Evolutionary conservation across 148 eudicot genomes (phyloP), one percentile per base, ranked within the genome.

Genomic region (Vaccinium myrtillus): DNA sequence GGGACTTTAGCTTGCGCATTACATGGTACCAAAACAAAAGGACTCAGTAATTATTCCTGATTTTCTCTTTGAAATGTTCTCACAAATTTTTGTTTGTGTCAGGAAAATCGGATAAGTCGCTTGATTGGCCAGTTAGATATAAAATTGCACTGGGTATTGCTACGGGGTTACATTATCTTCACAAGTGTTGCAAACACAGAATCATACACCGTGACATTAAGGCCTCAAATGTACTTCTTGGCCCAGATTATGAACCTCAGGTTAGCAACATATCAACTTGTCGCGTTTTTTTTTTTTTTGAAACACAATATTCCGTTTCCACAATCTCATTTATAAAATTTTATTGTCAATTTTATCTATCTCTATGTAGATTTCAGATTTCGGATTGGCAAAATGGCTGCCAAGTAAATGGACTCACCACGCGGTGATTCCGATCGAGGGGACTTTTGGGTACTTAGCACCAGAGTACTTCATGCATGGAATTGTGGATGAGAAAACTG

Each of bases 381-480:
- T 93, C 78, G 95, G 95, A 63, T 92, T 93, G 0, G 95, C 95
- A 23, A 93, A 89, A 88, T 93, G 95, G 95, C 84, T 93, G 15
- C 95, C 95, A 0, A 90, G 81, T 85, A 87, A 93, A 84, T 88
- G 87, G 90, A 89, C 87, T 63, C 93, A 91, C 78, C 95, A 91
- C 56, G 89, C 91, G 21, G 91, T 87, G 12, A 84, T 88, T 51
- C 90, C 95, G 15, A 89, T 96, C 21, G 99, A 96, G 86, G 99
- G 99, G 18, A 96, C 99, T 9, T 96, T 96, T 59, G 99, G 99
- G 21, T 96, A 96, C 92, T 87, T 96, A 16, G 99, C 99, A 10
- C 99, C 99, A n/a, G 99, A 96, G 89, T 96, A 96, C 83, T 93
- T 96, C 87, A 91, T 94, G 98, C 95, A 96, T 83, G 99, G 99